A percentile compares a stretch with the other conserved stretches of the same genome.
Conservation (phyloP, 2,329 filamentous ascomycete species). For the Aspergillus piperis region DNA sequence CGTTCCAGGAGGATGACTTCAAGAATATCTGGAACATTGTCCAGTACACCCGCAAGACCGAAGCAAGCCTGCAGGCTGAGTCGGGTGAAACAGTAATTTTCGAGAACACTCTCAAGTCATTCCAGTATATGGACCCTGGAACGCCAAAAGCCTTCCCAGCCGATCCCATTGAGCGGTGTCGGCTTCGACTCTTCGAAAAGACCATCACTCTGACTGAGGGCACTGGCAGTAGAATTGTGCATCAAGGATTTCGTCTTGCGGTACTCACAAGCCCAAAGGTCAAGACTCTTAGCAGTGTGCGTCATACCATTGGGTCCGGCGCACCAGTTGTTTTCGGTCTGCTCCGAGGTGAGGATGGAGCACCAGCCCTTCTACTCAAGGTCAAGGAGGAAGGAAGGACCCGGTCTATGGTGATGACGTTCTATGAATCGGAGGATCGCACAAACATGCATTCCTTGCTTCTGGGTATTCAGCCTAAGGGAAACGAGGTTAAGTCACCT, state of each 20-base stretch:
- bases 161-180: constrained; percentile 71
- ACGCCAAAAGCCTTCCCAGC: constrained; percentile 74
- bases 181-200: constrained; percentile 74
- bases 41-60: constrained; percentile 77
- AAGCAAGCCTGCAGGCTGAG: constrained; percentile 67
- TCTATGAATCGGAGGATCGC: constrained; percentile 71
- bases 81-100: constrained; percentile 71
- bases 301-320: constrained; percentile 66
- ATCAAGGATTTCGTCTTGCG: constrained; percentile 76
- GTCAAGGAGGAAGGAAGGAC: constrained; percentile 66
- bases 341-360: constrained; percentile 68
- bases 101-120: constrained; percentile 67
- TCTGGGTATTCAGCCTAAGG: constrained; percentile 68
- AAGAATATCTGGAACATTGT: constrained; percentile 78
- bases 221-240: constrained; percentile 69
- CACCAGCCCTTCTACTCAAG: constrained; percentile 69
- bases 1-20: constrained; percentile 75
- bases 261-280: constrained; percentile 75
- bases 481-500: constrained; percentile 69
- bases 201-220: constrained; percentile 68
- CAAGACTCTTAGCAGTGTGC: constrained; percentile 75
- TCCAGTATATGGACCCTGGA: constrained; percentile 77
- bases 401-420: constrained; percentile 75
- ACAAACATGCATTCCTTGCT: constrained; percentile 71
- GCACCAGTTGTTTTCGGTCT: constrained; percentile 77